phyloP scores from a whole-genome alignment of 768 basidiomycete species.

The Auricularia auricula-judae region DNA sequence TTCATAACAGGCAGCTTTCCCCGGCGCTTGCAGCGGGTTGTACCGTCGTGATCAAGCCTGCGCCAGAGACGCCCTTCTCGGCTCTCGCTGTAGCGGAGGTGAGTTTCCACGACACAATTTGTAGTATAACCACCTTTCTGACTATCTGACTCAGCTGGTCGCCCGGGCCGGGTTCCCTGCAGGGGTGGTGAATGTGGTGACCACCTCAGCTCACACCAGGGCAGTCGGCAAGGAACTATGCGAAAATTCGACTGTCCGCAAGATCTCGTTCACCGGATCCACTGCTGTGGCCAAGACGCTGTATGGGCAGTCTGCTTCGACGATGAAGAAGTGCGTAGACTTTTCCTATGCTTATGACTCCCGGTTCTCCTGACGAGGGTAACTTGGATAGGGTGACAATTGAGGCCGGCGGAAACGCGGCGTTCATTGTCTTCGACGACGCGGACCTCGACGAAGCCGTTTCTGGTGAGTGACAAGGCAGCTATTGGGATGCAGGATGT shows the following conservation, averaged over 20 bases:
- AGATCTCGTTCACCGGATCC: slow-evolving; percentile 87
- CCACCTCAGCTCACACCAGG: slow-evolving; percentile 70
- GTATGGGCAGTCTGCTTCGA: slow-evolving; percentile 60
- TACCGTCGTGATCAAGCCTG: slow-evolving; percentile 88
- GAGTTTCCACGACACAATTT: slow-evolving; percentile 4
- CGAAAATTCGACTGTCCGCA: slow-evolving; percentile 74
- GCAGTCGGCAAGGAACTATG: slow-evolving; percentile 95
- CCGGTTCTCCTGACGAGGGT: too few species aligned
- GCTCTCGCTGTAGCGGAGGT: slow-evolving; percentile 85
- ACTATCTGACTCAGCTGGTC: slow-evolving; percentile 41
- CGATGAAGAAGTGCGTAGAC: slow-evolving; percentile 62
- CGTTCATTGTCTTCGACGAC: slow-evolving; percentile 96
- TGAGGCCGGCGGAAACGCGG: slow-evolving; percentile 90
- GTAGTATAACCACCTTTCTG: neutral
- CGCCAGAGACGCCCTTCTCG: slow-evolving; percentile 91
- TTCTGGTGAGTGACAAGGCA: neutral
- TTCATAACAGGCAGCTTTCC: slow-evolving; percentile 54
- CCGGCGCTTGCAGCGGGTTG: slow-evolving; percentile 91
- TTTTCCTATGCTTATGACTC: too few species aligned
- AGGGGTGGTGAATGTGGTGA: slow-evolving; percentile 91
- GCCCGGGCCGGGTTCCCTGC: slow-evolving; percentile 86
- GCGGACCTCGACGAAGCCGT: slow-evolving; percentile 90
- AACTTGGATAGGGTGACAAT: slow-evolving; percentile 42
- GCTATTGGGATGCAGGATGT: neutral
- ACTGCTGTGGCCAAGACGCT: slow-evolving; percentile 70